phyloP scores from a whole-genome alignment of 805 yeast species.

The Myxozyma geophila region DNA sequence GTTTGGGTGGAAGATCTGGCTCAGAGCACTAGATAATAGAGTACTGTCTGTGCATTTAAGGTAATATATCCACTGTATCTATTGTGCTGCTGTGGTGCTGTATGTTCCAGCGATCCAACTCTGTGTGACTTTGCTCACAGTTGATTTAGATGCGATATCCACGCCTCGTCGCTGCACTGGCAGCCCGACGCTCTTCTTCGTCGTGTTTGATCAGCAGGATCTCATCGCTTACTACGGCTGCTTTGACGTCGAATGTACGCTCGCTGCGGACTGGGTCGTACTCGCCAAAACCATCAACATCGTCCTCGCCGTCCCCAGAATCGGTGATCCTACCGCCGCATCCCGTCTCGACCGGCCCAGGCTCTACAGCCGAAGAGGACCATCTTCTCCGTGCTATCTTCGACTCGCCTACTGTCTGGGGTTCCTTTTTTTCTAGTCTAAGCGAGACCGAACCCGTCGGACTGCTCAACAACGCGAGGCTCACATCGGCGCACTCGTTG shows the following conservation, averaged over 20 bases:
- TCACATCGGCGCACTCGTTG: conserved; percentile 73
- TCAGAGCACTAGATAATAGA: no score
- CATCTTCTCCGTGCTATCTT: conserved; percentile 38
- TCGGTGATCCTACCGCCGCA: conserved; percentile 9
- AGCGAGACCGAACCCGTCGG: conserved; percentile 50
- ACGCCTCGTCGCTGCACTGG: conserved; percentile 6
- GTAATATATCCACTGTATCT: no score
- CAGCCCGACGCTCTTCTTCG: conserved; percentile 1
- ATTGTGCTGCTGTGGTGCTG: no score
- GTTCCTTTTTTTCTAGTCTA: conserved; percentile 10
- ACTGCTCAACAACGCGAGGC: conserved; percentile 71
- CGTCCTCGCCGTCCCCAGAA: neutral
- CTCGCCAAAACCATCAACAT: conserved; percentile 5
- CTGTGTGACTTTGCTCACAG: neutral
- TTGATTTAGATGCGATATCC: conserved; percentile 7
- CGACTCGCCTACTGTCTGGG: conserved; percentile 32
- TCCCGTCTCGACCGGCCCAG: conserved; percentile 9
- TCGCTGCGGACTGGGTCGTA: neutral
- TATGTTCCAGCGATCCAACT: no score
- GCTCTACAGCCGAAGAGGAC: conserved; percentile 29
- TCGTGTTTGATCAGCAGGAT: conserved; percentile 2
- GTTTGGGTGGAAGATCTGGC: no score
- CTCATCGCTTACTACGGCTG: neutral
- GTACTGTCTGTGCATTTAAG: no score
- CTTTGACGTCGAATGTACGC: neutral